These are phyloP conservation scores for Pezicula carpinea DNA, from an alignment of 2,329 filamentous ascomycete species.

Conservation along the genomic window DNA sequence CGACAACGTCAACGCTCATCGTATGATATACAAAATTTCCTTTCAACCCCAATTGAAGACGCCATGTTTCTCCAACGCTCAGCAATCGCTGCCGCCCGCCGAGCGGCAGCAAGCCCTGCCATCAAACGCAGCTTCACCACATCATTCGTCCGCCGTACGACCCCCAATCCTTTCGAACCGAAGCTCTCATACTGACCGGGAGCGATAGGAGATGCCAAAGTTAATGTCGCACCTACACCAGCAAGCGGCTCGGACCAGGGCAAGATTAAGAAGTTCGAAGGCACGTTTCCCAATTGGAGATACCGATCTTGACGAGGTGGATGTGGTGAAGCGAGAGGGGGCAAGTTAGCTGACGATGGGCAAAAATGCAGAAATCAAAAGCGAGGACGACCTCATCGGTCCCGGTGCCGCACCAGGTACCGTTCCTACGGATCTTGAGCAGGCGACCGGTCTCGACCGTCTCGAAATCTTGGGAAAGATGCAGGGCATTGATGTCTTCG, in stretches of 20 bases:
- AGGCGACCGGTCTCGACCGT: slow-evolving; percentile 95
- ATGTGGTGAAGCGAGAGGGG: neutral
- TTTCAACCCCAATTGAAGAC: slow-evolving; percentile 22
- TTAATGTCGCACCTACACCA: slow-evolving; percentile 9
- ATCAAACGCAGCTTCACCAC: slow-evolving; percentile 56
- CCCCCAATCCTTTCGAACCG: slow-evolving; percentile 22
- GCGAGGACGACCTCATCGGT: slow-evolving; percentile 74
- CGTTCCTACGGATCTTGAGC: slow-evolving; percentile 90
- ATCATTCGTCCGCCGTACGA: slow-evolving; percentile 57
- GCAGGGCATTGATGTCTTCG: slow-evolving; percentile 96
- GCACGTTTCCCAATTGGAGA: slow-evolving; percentile 13
- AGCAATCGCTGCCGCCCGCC: slow-evolving; percentile 55
- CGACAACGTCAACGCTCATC: too few relatives aligned
- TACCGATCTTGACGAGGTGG: neutral
- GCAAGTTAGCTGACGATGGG: neutral
- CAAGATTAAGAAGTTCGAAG: slow-evolving; percentile 30
- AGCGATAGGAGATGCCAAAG: slow-evolving; percentile 20
- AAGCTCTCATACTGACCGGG: slow-evolving; percentile 9
- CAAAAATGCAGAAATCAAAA: slow-evolving; percentile 67
- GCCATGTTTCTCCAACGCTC: slow-evolving; percentile 63
- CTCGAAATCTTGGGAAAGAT: slow-evolving; percentile 99
- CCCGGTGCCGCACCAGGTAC: slow-evolving; percentile 79
- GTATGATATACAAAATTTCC: neutral
- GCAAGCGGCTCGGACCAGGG: slow-evolving; percentile 14
- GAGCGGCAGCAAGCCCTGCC: slow-evolving; percentile 48